Percentiles rank a stretch among this genome's conserved stretches.
These are phyloP conservation scores for Russula ochroleuca DNA, from an alignment of 768 basidiomycete genomes.

Conservation along the genomic window DNA sequence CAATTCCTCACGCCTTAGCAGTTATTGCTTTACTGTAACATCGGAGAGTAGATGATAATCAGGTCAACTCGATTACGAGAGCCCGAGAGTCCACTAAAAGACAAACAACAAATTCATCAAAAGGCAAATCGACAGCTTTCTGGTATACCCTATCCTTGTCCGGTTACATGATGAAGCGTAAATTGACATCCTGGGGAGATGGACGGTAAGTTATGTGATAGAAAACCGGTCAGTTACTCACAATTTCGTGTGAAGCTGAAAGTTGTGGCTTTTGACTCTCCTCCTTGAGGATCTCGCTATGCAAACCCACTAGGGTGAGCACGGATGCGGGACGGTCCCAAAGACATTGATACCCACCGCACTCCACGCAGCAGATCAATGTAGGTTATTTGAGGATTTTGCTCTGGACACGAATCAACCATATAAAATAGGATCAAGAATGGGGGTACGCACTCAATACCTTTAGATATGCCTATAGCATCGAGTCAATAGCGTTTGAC, in stretches of 20 bases:
- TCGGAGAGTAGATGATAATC: background rate
- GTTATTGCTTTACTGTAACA: too few species aligned
- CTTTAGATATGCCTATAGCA: constrained; percentile 50
- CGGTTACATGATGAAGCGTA: constrained; percentile 16
- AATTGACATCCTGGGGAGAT: constrained; percentile 4
- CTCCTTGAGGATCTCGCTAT: constrained; percentile 50
- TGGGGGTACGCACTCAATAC: constrained; percentile 43
- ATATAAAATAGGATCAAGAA: background rate
- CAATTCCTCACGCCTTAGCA: too few species aligned
- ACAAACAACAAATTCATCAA: background rate
- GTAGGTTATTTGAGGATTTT: constrained; percentile 39
- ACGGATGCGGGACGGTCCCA: background rate
- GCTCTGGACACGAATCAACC: constrained; percentile 11
- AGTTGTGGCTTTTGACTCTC: constrained; percentile 71
- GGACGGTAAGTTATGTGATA: background rate
- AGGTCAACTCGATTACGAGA: background rate
- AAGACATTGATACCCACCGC: constrained; percentile 11
- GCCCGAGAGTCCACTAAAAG: background rate
- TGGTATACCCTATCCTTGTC: background rate
- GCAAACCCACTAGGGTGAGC: background rate
- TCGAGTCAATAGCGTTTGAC: background rate
- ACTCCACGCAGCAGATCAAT: constrained; percentile 18
- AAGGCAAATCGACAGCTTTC: background rate
- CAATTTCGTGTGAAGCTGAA: constrained; percentile 68
- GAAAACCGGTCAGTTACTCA: constrained; percentile 30